phyloP scores from a whole-genome alignment of 192 early-diverging fungal genomes.

The Jimgerdemannia lactiflua region DNA sequence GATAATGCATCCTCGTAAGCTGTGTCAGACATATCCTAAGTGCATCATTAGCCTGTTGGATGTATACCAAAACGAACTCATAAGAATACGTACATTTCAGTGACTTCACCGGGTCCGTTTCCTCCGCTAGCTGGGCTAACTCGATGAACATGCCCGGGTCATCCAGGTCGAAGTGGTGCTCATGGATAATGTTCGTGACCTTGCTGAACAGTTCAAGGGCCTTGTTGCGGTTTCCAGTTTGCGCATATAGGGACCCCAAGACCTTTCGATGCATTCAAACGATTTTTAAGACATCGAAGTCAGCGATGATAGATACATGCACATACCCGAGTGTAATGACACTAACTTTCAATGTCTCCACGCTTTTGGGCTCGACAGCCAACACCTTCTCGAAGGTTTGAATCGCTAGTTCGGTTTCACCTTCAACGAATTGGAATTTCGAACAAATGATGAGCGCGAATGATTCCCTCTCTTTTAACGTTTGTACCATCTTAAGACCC shows the following conservation, averaged over 20 bases:
- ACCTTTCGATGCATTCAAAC: conserved; percentile 24
- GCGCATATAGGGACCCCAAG: conserved; percentile 59
- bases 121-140: conserved; percentile 63
- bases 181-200: conserved; percentile 29
- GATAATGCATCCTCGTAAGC: conserved; percentile 8
- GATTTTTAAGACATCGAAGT: not conserved
- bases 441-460: not conserved
- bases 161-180: conserved; percentile 39
- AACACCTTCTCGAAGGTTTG: conserved; percentile 58
- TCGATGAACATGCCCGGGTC: conserved; percentile 60
- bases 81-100: conserved; percentile 14
- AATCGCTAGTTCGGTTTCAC: conserved; percentile 39
- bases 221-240: conserved; percentile 60
- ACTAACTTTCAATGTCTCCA: conserved; percentile 56
- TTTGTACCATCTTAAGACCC: not conserved
- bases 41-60: not conserved
- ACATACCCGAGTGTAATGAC: not conserved
- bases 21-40: conserved; percentile 22
- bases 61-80: too few relatives aligned
- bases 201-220: conserved; percentile 65
- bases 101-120: conserved; percentile 23
- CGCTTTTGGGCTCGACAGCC: conserved; percentile 55
- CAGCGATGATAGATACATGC: not conserved
- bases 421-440: conserved; percentile 14
- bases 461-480: not conserved